A percentile compares a stretch with the other conserved stretches of the same genome.
phyloP scores from a whole-genome alignment of 2,329 filamentous ascomycete genomes.

The Penicillium sp. region DNA sequence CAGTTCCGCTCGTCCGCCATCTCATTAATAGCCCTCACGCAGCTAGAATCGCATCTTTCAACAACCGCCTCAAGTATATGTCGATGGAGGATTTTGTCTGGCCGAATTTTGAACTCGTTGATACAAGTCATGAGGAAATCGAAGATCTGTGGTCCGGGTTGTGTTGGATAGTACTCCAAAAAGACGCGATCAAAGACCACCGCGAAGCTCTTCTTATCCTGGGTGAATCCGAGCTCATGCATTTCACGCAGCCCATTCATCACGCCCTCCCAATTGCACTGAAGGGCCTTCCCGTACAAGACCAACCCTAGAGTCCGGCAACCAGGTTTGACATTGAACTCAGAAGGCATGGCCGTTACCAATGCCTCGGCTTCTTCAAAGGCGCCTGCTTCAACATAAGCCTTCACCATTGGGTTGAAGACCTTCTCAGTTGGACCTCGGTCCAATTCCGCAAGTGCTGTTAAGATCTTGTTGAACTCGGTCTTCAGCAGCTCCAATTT shows the following conservation, averaged over 20 bases:
- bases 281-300: constrained; percentile 41
- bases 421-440: constrained; percentile 43
- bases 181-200: constrained; percentile 46
- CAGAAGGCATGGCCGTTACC: constrained; percentile 39
- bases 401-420: constrained; percentile 46
- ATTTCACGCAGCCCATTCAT: constrained; percentile 44
- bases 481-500: constrained; percentile 41
- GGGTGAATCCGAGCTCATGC: constrained; percentile 39
- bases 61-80: constrained; percentile 47
- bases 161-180: constrained; percentile 46
- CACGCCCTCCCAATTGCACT: constrained; percentile 47
- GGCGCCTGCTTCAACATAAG: constrained; percentile 44
- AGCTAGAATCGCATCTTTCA: constrained; percentile 41
- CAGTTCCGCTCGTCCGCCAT: constrained; percentile 38
- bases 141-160: constrained; percentile 39
- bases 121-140: constrained; percentile 43
- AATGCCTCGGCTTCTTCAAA: constrained; percentile 41
- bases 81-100: constrained; percentile 44
- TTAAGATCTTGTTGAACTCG: constrained; percentile 38
- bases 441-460: constrained; percentile 32
- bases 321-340: constrained; percentile 35
- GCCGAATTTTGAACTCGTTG: constrained; percentile 41
- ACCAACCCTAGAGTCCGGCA: constrained; percentile 44
- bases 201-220: constrained; percentile 34
- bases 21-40: constrained; percentile 38